Evolutionary conservation across 345 rosid species (phyloP).

Genomic region (Excoecaria agallocha): DNA sequence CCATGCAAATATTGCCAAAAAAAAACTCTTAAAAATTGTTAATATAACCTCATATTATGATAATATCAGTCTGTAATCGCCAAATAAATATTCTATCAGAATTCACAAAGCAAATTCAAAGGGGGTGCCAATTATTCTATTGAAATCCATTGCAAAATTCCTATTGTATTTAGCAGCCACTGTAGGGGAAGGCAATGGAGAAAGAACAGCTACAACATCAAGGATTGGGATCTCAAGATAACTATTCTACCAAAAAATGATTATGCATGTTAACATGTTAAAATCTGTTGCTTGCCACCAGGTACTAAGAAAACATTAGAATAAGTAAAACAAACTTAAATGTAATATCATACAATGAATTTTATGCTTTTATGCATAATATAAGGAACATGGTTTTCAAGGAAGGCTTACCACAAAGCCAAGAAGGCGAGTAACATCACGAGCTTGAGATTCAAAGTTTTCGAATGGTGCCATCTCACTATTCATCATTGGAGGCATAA

Average conservation of each 20-base stretch:
- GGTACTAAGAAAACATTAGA: background rate
- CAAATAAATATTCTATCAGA: background rate
- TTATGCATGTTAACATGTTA: background rate
- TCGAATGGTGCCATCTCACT: slow-evolving; percentile 63
- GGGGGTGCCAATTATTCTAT: background rate
- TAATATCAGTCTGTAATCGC: background rate
- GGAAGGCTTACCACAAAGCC: slow-evolving; percentile 60
- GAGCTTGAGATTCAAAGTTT: slow-evolving; percentile 72
- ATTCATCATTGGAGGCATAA: slow-evolving; percentile 58
- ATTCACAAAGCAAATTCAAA: background rate
- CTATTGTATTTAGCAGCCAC: background rate
- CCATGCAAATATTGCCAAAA: background rate
- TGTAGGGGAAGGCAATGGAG: background rate
- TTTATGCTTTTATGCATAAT: slow-evolving; percentile 1
- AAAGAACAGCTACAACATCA: background rate
- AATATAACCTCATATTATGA: background rate
- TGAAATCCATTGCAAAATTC: background rate
- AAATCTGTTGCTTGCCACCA: background rate
- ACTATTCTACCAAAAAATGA: background rate
- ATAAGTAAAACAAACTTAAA: background rate
- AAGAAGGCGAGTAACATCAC: slow-evolving; percentile 68
- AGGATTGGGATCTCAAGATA: background rate
- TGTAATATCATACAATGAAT: background rate
- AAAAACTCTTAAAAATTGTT: background rate
- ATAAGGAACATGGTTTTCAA: slow-evolving; percentile 13